A percentile compares a stretch with the other conserved stretches of the same genome.
phyloP scores from a whole-genome alignment of 2,329 filamentous ascomycete genomes.

The Neospermospora avenae region DNA sequence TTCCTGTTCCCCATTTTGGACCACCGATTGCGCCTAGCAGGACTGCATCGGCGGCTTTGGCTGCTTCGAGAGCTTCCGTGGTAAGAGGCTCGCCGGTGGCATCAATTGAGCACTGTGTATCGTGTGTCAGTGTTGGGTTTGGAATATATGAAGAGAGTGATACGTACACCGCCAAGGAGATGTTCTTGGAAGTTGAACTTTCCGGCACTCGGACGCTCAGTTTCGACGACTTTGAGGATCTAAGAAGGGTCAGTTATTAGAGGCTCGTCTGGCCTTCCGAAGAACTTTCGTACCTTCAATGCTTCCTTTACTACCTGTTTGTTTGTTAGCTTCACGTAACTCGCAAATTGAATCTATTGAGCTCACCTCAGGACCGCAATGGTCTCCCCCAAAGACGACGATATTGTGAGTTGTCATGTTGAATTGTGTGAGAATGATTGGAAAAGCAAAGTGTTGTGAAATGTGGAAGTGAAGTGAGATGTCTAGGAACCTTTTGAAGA shows the following conservation, averaged over 20 bases:
- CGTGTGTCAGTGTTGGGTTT: conserved; percentile 15
- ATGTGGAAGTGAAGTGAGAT: background rate
- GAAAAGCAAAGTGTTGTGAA: background rate
- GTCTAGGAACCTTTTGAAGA: background rate
- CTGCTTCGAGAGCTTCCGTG: conserved; percentile 75
- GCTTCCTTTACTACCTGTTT: conserved; percentile 75
- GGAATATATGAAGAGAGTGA: conserved; percentile 5
- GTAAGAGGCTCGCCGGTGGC: conserved; percentile 75
- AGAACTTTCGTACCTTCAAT: conserved; percentile 61
- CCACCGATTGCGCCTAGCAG: conserved; percentile 92
- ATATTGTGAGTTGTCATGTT: conserved; percentile 71
- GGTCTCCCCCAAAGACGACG: conserved; percentile 79
- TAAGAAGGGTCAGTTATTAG: conserved; percentile 37
- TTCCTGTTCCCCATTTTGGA: conserved; percentile 91
- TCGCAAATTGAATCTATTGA: background rate
- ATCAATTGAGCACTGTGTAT: conserved; percentile 77
- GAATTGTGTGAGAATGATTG: background rate
- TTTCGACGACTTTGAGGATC: conserved; percentile 77
- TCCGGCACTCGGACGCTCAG: conserved; percentile 61
- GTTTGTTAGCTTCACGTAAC: conserved; percentile 16
- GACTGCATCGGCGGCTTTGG: conserved; percentile 83
- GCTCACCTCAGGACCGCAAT: conserved; percentile 79
- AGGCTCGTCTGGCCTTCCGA: background rate
- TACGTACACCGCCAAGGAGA: conserved; percentile 82
- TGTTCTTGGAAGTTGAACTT: conserved; percentile 91